A percentile compares a stretch with the other conserved stretches of the same genome.
Conservation (phyloP, 495 filamentous ascomycete genomes). For the Annulohypoxylon nitens region DNA sequence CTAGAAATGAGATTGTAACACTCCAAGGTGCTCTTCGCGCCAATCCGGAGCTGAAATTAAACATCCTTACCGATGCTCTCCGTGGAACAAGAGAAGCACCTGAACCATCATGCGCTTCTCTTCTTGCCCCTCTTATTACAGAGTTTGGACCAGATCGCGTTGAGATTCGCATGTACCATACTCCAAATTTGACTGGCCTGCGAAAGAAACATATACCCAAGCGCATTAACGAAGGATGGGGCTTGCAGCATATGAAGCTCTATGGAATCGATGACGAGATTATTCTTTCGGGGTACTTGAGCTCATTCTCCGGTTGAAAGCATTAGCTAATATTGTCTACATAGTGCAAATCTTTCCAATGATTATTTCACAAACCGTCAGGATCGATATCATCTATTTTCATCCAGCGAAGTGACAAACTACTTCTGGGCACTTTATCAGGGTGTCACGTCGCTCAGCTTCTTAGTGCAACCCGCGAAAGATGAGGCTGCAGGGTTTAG, state of each 20-base stretch:
- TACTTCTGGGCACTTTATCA: slow-evolving; percentile 85
- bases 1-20: slow-evolving; percentile 71
- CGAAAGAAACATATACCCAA: slow-evolving; percentile 86
- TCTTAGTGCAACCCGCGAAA: slow-evolving; percentile 74
- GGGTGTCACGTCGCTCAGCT: slow-evolving; percentile 83
- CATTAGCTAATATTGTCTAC: slow-evolving; percentile 13
- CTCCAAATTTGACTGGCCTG: slow-evolving; percentile 91
- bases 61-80: slow-evolving; percentile 92
- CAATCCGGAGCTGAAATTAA: slow-evolving; percentile 84
- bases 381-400: slow-evolving; percentile 94
- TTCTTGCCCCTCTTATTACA: slow-evolving; percentile 81
- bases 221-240: slow-evolving; percentile 98
- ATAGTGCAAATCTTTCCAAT: slow-evolving; percentile 86
- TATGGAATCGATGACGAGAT: slow-evolving; percentile 97
- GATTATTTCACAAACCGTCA: slow-evolving; percentile 98
- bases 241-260: slow-evolving; percentile 98
- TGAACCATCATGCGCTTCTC: slow-evolving; percentile 87
- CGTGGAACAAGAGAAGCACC: slow-evolving; percentile 93
- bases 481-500: slow-evolving; percentile 72
- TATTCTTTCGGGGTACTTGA: slow-evolving; percentile 84
- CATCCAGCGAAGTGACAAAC: slow-evolving; percentile 78
- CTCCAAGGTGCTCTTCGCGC: slow-evolving; percentile 78
- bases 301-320: background rate
- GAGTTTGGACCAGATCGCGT: slow-evolving; percentile 90
- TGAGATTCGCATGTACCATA: slow-evolving; percentile 97